Percentiles rank a stretch among this genome's conserved stretches.
These are phyloP conservation scores for Gaertneriomyces semiglobifer DNA, from an alignment of 192 early-diverging fungal genomes.

Conservation along the genomic window DNA sequence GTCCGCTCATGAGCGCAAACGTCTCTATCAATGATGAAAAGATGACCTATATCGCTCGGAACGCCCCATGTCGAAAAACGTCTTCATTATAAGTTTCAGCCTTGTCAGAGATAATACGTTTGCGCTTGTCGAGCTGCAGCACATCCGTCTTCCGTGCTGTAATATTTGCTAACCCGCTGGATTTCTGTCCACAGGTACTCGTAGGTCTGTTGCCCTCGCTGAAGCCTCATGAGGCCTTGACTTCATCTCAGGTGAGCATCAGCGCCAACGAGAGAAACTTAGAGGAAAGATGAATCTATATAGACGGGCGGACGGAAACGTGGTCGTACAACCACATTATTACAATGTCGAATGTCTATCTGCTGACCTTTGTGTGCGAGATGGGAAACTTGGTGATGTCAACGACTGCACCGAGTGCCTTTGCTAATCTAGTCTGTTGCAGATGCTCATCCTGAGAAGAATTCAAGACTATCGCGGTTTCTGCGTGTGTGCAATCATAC, in stretches of 20 bases:
- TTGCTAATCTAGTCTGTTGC: too few species aligned
- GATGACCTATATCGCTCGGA: slow-evolving; percentile 5
- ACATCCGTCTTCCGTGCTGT: not conserved
- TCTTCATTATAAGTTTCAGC: slow-evolving; percentile 14
- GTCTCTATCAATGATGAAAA: slow-evolving; percentile 8
- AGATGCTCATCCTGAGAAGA: too few species aligned
- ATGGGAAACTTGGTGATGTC: not conserved
- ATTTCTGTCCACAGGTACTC: not conserved
- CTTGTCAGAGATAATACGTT: slow-evolving; percentile 3
- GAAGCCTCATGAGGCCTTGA: not conserved
- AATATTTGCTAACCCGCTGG: not conserved
- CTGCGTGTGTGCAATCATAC: too few species aligned
- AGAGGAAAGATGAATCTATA: slow-evolving; percentile 1
- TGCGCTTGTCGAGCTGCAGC: not conserved
- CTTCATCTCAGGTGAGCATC: not conserved
- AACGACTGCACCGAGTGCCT: not conserved
- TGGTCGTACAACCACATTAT: slow-evolving; percentile 10
- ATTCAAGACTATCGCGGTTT: too few species aligned
- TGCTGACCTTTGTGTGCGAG: slow-evolving; percentile 4
- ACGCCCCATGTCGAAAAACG: slow-evolving; percentile 8
- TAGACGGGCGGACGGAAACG: slow-evolving; percentile 17
- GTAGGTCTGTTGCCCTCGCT: not conserved
- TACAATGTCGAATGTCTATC: slow-evolving; percentile 14
- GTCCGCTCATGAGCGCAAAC: too few species aligned
- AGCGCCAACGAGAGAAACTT: not conserved